These are phyloP conservation scores for Adenanthera pavonina DNA, from an alignment of 306 rosid species.

Conservation along the genomic window DNA sequence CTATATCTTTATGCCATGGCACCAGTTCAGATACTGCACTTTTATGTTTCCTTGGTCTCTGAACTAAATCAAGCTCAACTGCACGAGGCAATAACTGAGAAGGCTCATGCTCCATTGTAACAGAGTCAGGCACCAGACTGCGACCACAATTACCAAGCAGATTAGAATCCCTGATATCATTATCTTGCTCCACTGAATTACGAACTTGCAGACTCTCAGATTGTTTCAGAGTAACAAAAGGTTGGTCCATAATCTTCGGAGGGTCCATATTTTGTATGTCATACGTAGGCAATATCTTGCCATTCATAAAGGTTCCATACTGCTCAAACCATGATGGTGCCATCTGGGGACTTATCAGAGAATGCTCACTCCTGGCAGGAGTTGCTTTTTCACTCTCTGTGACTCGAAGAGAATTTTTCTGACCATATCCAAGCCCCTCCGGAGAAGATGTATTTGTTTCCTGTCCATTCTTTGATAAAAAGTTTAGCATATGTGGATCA, in stretches of 20 bases:
- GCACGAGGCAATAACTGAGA: conserved; percentile 52
- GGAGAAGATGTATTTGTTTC: conserved; percentile 57
- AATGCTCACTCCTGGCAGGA: conserved; percentile 61
- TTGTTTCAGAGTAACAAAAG: conserved; percentile 50
- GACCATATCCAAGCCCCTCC: conserved; percentile 53
- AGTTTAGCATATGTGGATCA: conserved; percentile 57
- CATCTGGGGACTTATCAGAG: conserved; percentile 87
- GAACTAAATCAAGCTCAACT: conserved; percentile 52
- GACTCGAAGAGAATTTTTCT: conserved; percentile 47
- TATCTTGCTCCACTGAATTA: conserved; percentile 55
- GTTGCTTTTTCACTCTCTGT: conserved; percentile 52
- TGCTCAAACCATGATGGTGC: conserved; percentile 97
- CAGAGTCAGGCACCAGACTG: conserved; percentile 47
- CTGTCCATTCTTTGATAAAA: conserved; percentile 58
- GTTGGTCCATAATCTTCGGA: conserved; percentile 61
- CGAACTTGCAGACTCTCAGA: conserved; percentile 58
- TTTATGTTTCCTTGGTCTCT: conserved; percentile 80
- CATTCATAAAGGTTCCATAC: conserved; percentile 80
- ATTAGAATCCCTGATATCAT: conserved; percentile 49
- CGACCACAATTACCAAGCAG: conserved; percentile 44
- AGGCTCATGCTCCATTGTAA: conserved; percentile 49
- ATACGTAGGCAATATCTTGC: conserved; percentile 55
- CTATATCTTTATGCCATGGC: conserved; percentile 80
- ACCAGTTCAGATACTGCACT: conserved; percentile 68
- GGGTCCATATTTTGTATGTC: conserved; percentile 55